Evolutionary conservation across 1,284 basidiomycete species (phyloP), one percentile per base, ranked within the genome.

Genomic region (Moesziomyces aphidis): DNA sequence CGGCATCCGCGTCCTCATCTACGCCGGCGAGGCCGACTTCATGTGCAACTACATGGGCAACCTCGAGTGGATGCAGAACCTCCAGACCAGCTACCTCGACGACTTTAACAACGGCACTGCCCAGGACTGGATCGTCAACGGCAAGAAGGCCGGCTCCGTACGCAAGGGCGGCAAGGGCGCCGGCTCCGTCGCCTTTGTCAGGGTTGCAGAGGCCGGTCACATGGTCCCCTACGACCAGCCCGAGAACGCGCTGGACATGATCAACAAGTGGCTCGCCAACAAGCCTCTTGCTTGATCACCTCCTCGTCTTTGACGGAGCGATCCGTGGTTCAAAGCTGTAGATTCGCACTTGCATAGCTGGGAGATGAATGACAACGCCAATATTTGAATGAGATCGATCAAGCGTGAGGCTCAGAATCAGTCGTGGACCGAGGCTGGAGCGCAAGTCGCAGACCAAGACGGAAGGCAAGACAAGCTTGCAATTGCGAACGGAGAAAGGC

Each of bases 21-120:
- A 94, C 80, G 92, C 92, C 59, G 93, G 92, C 24, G 91, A 92
- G 78, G 90, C 91, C 88, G 94, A 95, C 85, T 90, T 91, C 87
- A 91, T 85, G 78, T 84, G 82, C 70, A 78, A 80, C 67, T 76
- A 69, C 55, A 78, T 79, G 52, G 83, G 83, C 55, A 84, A 83
- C 68, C 66, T 75, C 45, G 63, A 73, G 42, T 84, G 83, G 83
- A 63, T 78, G 54, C 59, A 78, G 34, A 57, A 62, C 31, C 74
- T 84, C 65, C 55, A 77, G 56, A 80, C 76, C 5, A 57, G 64
- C 54, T 79, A 69, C 71, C 67, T 74, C 9, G 62, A 70, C 46
- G 80, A 82, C 58, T 76, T 81, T 50, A 67, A 65, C 70, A 76
- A 72, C 62, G 72, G 66, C 34, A 78, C 78, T 9, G 58, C 73